These are phyloP conservation scores for Musa troglodytarum DNA, from an alignment of 176 grass and related monocot species.

Conservation along the genomic window DNA sequence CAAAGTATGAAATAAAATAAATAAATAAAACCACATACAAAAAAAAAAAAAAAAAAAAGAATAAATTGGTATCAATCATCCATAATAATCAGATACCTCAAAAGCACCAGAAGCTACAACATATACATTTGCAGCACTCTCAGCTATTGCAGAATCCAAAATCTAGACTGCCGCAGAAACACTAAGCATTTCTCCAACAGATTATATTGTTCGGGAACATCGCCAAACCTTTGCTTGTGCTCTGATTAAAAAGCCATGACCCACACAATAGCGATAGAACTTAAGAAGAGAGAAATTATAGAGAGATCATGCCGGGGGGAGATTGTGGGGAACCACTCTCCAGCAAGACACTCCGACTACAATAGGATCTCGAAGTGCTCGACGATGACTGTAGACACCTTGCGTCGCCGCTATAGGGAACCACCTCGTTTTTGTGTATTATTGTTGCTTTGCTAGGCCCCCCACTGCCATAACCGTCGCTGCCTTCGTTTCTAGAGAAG, in stretches of 20 bases:
- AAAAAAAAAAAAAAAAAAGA: neutral
- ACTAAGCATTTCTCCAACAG: neutral
- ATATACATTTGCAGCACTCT: too few relatives aligned
- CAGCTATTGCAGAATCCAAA: too few relatives aligned
- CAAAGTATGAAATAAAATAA: too few relatives aligned
- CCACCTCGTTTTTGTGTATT: conserved; percentile 39
- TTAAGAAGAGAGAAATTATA: conserved; percentile 19
- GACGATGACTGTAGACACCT: conserved; percentile 74
- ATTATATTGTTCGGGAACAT: neutral
- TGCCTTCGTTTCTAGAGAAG: conserved; percentile 32
- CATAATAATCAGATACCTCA: neutral
- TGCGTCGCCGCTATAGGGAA: conserved; percentile 40
- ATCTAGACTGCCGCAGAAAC: neutral
- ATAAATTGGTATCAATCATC: too few relatives aligned
- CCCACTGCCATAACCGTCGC: conserved; percentile 24
- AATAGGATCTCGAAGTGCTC: conserved; percentile 84
- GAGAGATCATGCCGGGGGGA: conserved; percentile 47
- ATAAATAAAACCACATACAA: neutral
- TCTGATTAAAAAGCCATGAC: neutral
- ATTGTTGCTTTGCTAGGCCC: conserved; percentile 26
- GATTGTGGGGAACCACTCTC: conserved; percentile 73
- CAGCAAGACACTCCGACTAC: conserved; percentile 82
- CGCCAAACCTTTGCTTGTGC: neutral
- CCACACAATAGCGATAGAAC: neutral
- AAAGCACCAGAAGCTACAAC: neutral